Evolutionary conservation across 2,329 filamentous ascomycete species (phyloP).

Genomic region (Colletotrichum lupini): DNA sequence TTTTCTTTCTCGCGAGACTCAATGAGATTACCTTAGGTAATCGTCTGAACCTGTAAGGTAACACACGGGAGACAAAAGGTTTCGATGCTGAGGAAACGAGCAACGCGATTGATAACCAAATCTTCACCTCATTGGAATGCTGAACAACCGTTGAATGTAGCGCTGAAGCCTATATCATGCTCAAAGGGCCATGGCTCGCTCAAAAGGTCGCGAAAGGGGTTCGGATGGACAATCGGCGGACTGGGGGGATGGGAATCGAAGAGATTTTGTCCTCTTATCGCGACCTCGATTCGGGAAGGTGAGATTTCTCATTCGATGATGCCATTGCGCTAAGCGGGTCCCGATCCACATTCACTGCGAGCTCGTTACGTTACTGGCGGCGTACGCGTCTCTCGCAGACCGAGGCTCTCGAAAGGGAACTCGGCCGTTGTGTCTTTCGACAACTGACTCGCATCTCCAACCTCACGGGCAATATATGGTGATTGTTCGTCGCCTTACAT

Average conservation of each 20-base stretch:
- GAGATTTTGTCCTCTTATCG: constrained; percentile 31
- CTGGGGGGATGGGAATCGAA: not conserved
- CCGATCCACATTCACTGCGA: constrained; percentile 14
- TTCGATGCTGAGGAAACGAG: not conserved
- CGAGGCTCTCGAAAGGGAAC: not conserved
- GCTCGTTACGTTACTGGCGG: constrained; percentile 9
- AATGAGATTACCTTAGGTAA: not conserved
- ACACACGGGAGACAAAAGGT: not conserved
- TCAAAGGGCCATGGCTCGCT: not conserved
- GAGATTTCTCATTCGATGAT: constrained; percentile 34
- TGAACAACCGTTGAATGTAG: not conserved
- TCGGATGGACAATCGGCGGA: not conserved
- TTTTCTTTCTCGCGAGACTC: not conserved
- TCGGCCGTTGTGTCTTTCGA: not conserved
- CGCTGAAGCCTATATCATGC: not conserved
- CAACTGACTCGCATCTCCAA: not conserved
- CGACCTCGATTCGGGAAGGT: constrained; percentile 26
- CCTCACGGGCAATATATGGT: not conserved
- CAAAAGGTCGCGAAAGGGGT: not conserved
- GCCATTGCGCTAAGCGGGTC: constrained; percentile 32
- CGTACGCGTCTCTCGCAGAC: not conserved
- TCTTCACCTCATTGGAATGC: constrained; percentile 8
- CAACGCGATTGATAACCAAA: not conserved
- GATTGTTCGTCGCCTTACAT: too few relatives aligned
- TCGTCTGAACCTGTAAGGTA: not conserved